A percentile compares a stretch with the other conserved stretches of the same genome.
Evolutionary conservation across 2,329 filamentous ascomycete species (phyloP).

Genomic region (Penicillium sp.): DNA sequence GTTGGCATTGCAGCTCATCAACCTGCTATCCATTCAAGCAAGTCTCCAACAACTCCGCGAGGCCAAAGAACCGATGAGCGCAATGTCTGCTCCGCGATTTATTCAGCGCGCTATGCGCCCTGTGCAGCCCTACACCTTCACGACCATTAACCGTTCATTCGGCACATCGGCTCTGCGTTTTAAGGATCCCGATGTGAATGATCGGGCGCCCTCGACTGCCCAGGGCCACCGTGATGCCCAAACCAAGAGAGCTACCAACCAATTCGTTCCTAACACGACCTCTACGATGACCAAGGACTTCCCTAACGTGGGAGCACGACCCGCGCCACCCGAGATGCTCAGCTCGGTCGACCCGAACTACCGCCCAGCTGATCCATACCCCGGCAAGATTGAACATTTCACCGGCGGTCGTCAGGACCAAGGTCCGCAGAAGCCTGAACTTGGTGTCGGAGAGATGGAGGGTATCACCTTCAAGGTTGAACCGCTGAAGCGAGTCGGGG

Average conservation of each 20-base stretch:
- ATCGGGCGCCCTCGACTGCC: slow-evolving; percentile 57
- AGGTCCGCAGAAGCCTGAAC: slow-evolving; percentile 63
- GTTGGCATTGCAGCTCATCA: slow-evolving; percentile 26
- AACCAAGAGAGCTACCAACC: slow-evolving; percentile 62
- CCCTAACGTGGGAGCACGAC: slow-evolving; percentile 61
- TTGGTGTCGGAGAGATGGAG: slow-evolving; percentile 84
- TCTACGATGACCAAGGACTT: slow-evolving; percentile 67
- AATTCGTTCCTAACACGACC: slow-evolving; percentile 66
- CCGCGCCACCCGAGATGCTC: slow-evolving; percentile 64
- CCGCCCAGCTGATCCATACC: slow-evolving; percentile 62
- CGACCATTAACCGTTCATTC: slow-evolving; percentile 36
- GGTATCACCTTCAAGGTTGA: slow-evolving; percentile 85
- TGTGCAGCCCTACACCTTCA: slow-evolving; percentile 30
- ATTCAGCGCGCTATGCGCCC: slow-evolving; percentile 52
- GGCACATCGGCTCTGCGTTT: slow-evolving; percentile 34
- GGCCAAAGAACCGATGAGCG: slow-evolving; percentile 7
- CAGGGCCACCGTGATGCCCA: slow-evolving; percentile 61
- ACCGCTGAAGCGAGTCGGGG: slow-evolving; percentile 81
- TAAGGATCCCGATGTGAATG: slow-evolving; percentile 50
- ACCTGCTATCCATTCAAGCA: slow-evolving; percentile 7
- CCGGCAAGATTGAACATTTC: slow-evolving; percentile 67
- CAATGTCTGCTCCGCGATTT: slow-evolving; percentile 54
- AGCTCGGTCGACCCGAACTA: slow-evolving; percentile 61
- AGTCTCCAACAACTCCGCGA: not conserved
- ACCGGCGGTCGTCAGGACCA: slow-evolving; percentile 65